Conservation (phyloP, 129 eudicot species). For the Centrapalus pauciflorus region DNA sequence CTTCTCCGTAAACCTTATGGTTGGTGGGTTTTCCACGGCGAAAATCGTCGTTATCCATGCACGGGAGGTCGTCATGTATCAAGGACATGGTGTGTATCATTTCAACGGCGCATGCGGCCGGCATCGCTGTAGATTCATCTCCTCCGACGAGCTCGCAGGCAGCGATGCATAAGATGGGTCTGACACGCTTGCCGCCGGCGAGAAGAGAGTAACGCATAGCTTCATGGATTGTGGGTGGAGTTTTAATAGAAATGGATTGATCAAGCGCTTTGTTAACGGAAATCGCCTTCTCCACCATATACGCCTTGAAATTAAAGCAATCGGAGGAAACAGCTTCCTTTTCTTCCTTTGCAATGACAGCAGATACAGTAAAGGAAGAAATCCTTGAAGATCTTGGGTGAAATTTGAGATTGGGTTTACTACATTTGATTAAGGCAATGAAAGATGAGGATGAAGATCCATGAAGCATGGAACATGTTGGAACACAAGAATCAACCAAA, state of each 20-base stretch:
- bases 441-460: conserved; percentile 37
- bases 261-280: conserved; percentile 51
- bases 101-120: conserved; percentile 77
- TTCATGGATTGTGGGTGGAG: conserved; percentile 55
- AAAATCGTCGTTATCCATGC: conserved; percentile 80
- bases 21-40: conserved; percentile 68
- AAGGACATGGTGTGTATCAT: conserved; percentile 80
- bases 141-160: conserved; percentile 85
- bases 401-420: conserved; percentile 22
- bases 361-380: conserved; percentile 28
- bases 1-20: conserved; percentile 72
- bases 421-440: conserved; percentile 22
- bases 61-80: conserved; percentile 74
- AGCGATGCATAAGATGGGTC: conserved; percentile 66
- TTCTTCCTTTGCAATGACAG: conserved; percentile 36
- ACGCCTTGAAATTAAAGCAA: conserved; percentile 47
- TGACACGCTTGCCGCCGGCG: conserved; percentile 66
- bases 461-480: conserved; percentile 32
- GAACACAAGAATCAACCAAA: conserved; percentile 53
- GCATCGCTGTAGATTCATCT: conserved; percentile 38
- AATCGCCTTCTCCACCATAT: conserved; percentile 43
- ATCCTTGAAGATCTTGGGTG: conserved; percentile 18
- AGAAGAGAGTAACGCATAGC: conserved; percentile 65
- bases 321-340: neutral
- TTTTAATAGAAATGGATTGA: conserved; percentile 40